These are phyloP conservation scores for Fusarium xylarioides DNA, from an alignment of 2,329 filamentous ascomycete genomes.

Conservation along the genomic window DNA sequence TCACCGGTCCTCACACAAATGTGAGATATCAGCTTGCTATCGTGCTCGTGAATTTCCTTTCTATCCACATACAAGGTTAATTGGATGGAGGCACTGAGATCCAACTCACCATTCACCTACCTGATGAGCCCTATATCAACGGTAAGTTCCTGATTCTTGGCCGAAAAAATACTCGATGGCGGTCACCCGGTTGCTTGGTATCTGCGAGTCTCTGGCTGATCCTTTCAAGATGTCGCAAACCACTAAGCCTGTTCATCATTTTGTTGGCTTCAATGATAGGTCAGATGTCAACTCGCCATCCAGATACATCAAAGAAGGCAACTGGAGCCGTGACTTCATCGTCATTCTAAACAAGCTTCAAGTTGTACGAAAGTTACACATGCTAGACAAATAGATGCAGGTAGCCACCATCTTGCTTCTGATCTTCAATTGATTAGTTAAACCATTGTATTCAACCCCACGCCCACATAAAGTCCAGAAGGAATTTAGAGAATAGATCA, in stretches of 20 bases:
- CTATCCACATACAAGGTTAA: background rate
- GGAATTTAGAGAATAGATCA: background rate
- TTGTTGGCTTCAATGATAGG: background rate
- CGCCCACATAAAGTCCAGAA: background rate
- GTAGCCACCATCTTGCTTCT: background rate
- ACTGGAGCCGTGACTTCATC: conserved; percentile 15
- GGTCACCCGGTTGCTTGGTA: background rate
- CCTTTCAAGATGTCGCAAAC: background rate
- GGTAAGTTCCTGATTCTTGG: background rate
- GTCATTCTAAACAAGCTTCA: background rate
- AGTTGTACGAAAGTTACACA: background rate
- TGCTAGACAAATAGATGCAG: background rate
- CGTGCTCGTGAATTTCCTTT: background rate
- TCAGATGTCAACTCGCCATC: background rate
- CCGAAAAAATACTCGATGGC: conserved; percentile 1
- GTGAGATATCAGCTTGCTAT: background rate
- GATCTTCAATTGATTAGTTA: background rate
- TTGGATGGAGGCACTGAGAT: background rate
- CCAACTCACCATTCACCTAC: background rate
- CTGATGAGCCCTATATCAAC: background rate
- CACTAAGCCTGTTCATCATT: background rate
- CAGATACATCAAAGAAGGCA: background rate
- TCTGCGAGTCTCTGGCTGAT: background rate
- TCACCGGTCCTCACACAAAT: background rate
- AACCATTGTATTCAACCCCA: background rate